phyloP scores from a whole-genome alignment of 1,139 yeast species.

The Pichia sp. region DNA sequence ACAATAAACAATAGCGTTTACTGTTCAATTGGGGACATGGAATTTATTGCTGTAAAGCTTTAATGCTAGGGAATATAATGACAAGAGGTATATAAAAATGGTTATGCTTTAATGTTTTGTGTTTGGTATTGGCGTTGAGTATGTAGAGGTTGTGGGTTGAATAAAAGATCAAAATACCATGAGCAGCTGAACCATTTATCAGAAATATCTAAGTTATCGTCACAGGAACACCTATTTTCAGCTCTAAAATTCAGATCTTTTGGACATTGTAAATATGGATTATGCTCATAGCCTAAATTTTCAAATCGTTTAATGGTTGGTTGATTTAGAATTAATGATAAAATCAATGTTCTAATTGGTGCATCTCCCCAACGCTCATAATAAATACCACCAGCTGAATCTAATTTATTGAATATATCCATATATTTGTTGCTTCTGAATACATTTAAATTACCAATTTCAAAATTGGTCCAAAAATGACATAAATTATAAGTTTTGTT shows the following conservation, averaged over 20 bases:
- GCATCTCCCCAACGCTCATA: conserved; percentile 72
- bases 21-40: too few species aligned
- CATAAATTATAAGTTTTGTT: conserved; percentile 53
- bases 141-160: background rate
- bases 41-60: too few species aligned
- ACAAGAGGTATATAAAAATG: background rate
- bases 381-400: conserved; percentile 55
- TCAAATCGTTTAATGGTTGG: conserved; percentile 47
- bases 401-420: conserved; percentile 36
- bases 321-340: conserved; percentile 41
- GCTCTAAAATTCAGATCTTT: conserved; percentile 38
- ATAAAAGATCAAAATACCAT: conserved; percentile 20
- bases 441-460: conserved; percentile 50
- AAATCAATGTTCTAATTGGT: conserved; percentile 57
- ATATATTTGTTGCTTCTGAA: conserved; percentile 47
- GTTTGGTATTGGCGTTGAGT: background rate
- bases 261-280: conserved; percentile 58
- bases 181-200: conserved; percentile 45
- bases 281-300: conserved; percentile 53
- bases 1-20: too few species aligned
- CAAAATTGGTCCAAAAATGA: conserved; percentile 71
- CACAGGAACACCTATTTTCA: conserved; percentile 47
- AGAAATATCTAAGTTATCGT: conserved; percentile 45
- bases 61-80: background rate
- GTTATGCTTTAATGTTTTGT: background rate